Base-by-base conservation (phyloP, 2,329 filamentous ascomycete genomes). In the Botryotinia convoluta region DNA sequence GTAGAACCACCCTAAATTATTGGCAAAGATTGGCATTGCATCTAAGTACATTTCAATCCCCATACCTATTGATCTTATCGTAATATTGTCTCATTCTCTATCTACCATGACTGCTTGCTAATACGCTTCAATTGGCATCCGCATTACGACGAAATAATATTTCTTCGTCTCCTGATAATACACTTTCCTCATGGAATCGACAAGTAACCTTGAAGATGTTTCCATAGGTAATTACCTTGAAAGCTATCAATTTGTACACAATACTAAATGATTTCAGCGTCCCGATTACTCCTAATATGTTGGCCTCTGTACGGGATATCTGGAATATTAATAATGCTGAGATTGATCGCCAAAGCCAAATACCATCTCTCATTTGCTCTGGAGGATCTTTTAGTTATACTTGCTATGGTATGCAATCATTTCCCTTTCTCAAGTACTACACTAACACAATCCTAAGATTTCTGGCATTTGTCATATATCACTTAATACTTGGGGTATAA, bases 281-380 rank as follows among this genome's bases (percentile, higher is more conserved):
- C 61, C 5, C 10, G 48, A 32, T 20, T 72, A 35, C 61, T 72
- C n/a, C n/a, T 72, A 16, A 59, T 72, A 72, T 54, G 45, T n/a
- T 72, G 70, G 61, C 70, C 70, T 35, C 61, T 72, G 2, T 72
- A 72, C 32, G 70, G 48, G 18, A 45, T 72, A 4, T 72, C 70
- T n/a, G 70, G 48, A n/a, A 20, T 67, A 5, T 37, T 67, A 42
- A 65, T 72, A 65, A 45, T 72, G n/a, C 35, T 72, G 57, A 45
- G 70, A 32, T 67, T 72, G 22, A 35, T 67, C 12, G 70, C 70
- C 18, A 67, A 67, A 44, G 39, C 44, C 48, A 72, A 48, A 29
- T 45, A 57, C 32, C 61, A 67, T 59, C 61, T 54, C n/a, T 12
- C 45, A 44, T 72, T 72, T 45, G 61, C 70, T 54, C 61, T 65